Conservation (phyloP, 805 yeast genomes). For the Metschnikowia gruessii region DNA sequence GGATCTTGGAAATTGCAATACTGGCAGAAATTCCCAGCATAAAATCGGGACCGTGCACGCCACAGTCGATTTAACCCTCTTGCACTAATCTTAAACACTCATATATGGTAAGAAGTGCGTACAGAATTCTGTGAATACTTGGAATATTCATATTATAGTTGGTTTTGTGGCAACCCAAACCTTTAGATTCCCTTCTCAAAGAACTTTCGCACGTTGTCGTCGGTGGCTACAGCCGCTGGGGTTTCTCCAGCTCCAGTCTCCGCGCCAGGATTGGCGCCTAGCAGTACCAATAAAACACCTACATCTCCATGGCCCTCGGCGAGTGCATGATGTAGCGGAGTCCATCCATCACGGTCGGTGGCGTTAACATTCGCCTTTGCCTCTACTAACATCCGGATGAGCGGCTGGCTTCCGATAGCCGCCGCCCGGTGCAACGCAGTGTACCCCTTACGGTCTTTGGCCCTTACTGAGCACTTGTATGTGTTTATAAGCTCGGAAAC, state of each 20-base stretch:
- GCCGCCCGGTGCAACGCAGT: conserved; percentile 82
- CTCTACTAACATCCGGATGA: conserved; percentile 53
- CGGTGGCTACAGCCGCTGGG: conserved; percentile 35
- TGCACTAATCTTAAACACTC: neutral
- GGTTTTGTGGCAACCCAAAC: no score
- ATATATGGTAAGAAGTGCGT: neutral
- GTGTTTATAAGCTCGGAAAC: conserved; percentile 51
- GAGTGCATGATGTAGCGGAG: conserved; percentile 83
- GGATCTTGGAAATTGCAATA: no score
- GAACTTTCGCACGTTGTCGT: conserved; percentile 28
- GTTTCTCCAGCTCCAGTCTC: conserved; percentile 51
- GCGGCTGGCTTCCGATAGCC: conserved; percentile 60
- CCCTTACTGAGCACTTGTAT: conserved; percentile 58
- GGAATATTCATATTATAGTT: no score
- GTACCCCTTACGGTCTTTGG: conserved; percentile 64
- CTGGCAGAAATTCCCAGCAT: neutral
- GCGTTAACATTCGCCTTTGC: conserved; percentile 63
- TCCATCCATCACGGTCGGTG: conserved; percentile 73
- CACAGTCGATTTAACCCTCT: neutral
- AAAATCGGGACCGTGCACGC: neutral
- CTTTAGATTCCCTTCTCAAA: conserved; percentile 5
- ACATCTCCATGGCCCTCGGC: conserved; percentile 87
- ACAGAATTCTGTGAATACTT: neutral
- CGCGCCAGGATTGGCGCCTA: conserved; percentile 62
- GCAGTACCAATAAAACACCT: conserved; percentile 56